Conservation (phyloP, 805 yeast species). For the Nakazawaea ishiwadae region DNA sequence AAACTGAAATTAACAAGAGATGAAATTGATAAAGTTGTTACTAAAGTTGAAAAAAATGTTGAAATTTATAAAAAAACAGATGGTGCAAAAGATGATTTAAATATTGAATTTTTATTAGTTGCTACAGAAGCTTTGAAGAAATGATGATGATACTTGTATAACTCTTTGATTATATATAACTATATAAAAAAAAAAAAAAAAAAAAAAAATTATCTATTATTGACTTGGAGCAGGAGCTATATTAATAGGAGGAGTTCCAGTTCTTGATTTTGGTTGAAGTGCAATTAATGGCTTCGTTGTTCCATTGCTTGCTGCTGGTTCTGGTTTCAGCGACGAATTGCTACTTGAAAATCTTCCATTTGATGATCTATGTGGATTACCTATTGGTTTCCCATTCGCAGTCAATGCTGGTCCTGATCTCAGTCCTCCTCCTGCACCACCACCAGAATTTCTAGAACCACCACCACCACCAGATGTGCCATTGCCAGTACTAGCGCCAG, state of each 20-base stretch:
- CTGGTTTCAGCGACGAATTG: too few relatives aligned
- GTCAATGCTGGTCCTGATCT: neutral
- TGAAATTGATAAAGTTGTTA: neutral
- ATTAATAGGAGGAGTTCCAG: conserved; percentile 5
- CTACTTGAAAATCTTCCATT: conserved; percentile 6
- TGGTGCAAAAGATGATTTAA: neutral
- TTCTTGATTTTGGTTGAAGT: conserved; percentile 8
- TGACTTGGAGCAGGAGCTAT: neutral
- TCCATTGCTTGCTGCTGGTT: neutral
- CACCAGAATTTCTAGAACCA: neutral
- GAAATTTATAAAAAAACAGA: neutral
- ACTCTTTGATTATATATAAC: neutral
- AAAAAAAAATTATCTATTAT: too few relatives aligned
- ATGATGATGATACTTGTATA: neutral
- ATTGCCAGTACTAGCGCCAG: neutral
- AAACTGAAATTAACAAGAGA: conserved; percentile 5
- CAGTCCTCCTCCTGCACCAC: neutral
- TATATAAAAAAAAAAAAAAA: neutral
- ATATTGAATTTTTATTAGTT: conserved; percentile 5
- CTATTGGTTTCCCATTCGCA: conserved; percentile 7
- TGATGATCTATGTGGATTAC: conserved; percentile 4
- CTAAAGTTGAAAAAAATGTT: conserved; percentile 3
- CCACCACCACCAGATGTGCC: neutral
- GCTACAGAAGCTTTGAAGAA: conserved; percentile 10
- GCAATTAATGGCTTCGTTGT: conserved; percentile 3